Percentiles rank a stretch among this genome's conserved stretches.
Evolutionary conservation across 805 yeast genomes (phyloP).

Genomic region (Suhomyces faveliae): DNA sequence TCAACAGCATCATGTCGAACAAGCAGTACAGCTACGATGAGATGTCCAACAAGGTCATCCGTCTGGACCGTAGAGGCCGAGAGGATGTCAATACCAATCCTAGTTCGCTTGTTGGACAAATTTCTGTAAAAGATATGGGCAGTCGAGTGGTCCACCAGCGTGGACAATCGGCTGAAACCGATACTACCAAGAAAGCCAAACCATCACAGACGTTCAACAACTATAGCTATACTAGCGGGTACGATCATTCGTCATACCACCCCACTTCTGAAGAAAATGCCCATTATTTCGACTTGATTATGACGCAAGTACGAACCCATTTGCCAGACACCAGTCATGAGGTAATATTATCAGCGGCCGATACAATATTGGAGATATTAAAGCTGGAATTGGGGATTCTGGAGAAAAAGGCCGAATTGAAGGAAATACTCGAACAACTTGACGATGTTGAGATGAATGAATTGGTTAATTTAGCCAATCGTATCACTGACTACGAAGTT

Average conservation of each 20-base stretch:
- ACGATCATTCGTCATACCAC: slow-evolving; percentile 56
- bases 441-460: slow-evolving; percentile 46
- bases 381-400: slow-evolving; percentile 45
- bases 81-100: slow-evolving; percentile 61
- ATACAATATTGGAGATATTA: slow-evolving; percentile 55
- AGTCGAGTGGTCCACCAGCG: slow-evolving; percentile 26
- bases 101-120: slow-evolving; percentile 65
- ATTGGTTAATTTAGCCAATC: slow-evolving; percentile 42
- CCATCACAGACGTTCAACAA: slow-evolving; percentile 11
- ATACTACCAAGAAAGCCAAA: background rate
- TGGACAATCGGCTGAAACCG: slow-evolving; percentile 2
- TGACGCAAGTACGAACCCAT: slow-evolving; percentile 55
- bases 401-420: slow-evolving; percentile 49
- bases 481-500: slow-evolving; percentile 50
- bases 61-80: slow-evolving; percentile 32
- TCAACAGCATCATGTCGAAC: slow-evolving; percentile 6
- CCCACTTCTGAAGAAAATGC: slow-evolving; percentile 59
- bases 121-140: slow-evolving; percentile 74
- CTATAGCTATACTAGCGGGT: slow-evolving; percentile 12
- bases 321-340: slow-evolving; percentile 77
- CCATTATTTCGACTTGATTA: slow-evolving; percentile 52
- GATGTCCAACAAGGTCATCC: slow-evolving; percentile 74
- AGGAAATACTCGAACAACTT: slow-evolving; percentile 45
- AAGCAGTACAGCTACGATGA: slow-evolving; percentile 58
- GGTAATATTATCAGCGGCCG: slow-evolving; percentile 68